Evolutionary conservation across 495 filamentous ascomycete species (phyloP).

Genomic region (Penicillium silybi): DNA sequence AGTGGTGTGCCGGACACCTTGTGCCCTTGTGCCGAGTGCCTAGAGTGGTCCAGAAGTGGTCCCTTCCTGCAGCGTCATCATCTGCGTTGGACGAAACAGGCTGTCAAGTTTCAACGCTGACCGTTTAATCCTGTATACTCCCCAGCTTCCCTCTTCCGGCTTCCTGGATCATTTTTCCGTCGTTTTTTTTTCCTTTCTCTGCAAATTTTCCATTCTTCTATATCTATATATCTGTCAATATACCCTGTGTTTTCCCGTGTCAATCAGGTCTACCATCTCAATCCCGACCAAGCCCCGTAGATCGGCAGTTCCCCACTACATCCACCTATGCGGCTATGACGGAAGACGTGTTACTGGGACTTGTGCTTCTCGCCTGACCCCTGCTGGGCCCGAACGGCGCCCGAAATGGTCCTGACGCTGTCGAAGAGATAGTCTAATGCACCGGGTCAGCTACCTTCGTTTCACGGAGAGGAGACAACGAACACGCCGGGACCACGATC

Average conservation of each 20-base stretch:
- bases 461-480: conserved; percentile 19
- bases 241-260: not conserved
- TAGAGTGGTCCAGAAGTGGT: conserved; percentile 3
- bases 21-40: not conserved
- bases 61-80: conserved; percentile 13
- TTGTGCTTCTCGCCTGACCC: conserved; percentile 35
- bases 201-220: not conserved
- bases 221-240: not conserved
- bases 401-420: conserved; percentile 45
- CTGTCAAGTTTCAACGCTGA: conserved; percentile 1
- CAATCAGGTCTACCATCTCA: not conserved
- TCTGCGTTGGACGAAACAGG: conserved; percentile 3
- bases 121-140: not conserved
- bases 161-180: not conserved
- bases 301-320: conserved; percentile 5
- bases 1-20: too few relatives aligned
- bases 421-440: conserved; percentile 49
- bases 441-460: conserved; percentile 3
- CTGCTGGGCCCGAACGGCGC: conserved; percentile 42
- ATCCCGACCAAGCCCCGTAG: not conserved
- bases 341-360: conserved; percentile 26
- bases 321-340: conserved; percentile 20
- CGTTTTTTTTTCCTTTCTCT: not conserved
- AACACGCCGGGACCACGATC: conserved; percentile 69
- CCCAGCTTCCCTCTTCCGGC: not conserved